phyloP scores from a whole-genome alignment of 345 rosid genomes.

The Barbarea vulgaris region DNA sequence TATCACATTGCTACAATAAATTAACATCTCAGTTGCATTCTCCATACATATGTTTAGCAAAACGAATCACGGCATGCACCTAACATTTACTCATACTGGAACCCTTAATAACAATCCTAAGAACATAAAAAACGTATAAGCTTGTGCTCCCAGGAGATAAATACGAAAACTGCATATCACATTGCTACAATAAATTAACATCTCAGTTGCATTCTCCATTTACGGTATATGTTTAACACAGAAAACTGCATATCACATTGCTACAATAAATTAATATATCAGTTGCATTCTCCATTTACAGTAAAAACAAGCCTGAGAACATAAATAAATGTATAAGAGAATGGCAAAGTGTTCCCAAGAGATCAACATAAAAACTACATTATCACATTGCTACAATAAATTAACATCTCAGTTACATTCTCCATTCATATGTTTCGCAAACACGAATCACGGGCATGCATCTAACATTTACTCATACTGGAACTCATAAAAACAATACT shows the following conservation, averaged over 20 bases:
- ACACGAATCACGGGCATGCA: background rate
- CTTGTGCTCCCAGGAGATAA: too few species aligned
- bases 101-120: too few species aligned
- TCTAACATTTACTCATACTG: background rate
- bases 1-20: background rate
- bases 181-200: too few species aligned
- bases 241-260: too few species aligned
- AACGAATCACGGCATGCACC: background rate
- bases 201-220: too few species aligned
- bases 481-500: conserved; percentile 80
- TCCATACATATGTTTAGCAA: background rate
- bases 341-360: background rate
- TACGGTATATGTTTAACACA: too few species aligned
- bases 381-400: background rate
- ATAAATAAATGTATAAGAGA: background rate
- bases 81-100: background rate
- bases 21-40: background rate
- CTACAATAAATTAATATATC: too few species aligned
- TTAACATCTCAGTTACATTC: background rate
- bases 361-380: background rate
- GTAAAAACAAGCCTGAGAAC: conserved; percentile 68
- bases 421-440: background rate
- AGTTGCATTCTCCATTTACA: too few species aligned
- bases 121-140: too few species aligned
- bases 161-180: too few species aligned